phyloP scores from a whole-genome alignment of 352 stramenopile species.

The Globisporangium echinulatum region DNA sequence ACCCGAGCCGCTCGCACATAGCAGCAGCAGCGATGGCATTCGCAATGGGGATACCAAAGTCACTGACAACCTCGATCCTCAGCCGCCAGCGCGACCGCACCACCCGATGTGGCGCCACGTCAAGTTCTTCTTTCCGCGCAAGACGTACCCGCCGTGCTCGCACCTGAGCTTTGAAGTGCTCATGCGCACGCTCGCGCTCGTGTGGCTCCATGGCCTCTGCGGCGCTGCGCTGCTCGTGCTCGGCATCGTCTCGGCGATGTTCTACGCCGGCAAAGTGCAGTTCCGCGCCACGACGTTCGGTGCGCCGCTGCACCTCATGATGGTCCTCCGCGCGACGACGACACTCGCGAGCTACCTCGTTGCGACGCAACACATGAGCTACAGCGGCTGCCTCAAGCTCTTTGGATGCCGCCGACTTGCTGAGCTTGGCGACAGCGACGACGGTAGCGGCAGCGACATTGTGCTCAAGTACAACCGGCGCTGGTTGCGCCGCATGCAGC shows the following conservation, averaged over 20 bases:
- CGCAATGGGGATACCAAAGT: neutral
- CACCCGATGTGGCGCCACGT: slow-evolving; percentile 43
- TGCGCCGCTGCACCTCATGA: slow-evolving; percentile 51
- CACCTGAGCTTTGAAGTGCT: slow-evolving; percentile 68
- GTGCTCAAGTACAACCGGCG: slow-evolving; percentile 58
- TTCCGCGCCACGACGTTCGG: slow-evolving; percentile 45
- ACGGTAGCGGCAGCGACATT: slow-evolving; percentile 32
- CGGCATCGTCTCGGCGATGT: slow-evolving; percentile 33
- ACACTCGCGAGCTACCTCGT: slow-evolving; percentile 50
- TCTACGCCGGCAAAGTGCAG: slow-evolving; percentile 36
- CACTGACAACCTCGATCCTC: neutral
- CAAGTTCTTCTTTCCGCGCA: slow-evolving; percentile 66
- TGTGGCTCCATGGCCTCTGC: slow-evolving; percentile 67
- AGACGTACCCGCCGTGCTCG: slow-evolving; percentile 47
- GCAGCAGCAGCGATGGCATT: neutral
- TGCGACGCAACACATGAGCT: slow-evolving; percentile 53
- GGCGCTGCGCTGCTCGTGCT: slow-evolving; percentile 46
- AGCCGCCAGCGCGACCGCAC: slow-evolving; percentile 4
- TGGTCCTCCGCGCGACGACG: slow-evolving; percentile 52
- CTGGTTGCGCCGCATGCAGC: slow-evolving; percentile 56
- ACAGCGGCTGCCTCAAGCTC: slow-evolving; percentile 49
- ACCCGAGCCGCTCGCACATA: slow-evolving; percentile 6
- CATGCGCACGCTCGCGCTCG: slow-evolving; percentile 53
- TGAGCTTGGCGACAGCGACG: slow-evolving; percentile 23
- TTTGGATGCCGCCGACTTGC: slow-evolving; percentile 32